Evolutionary conservation across 2,329 filamentous ascomycete species (phyloP).

Genomic region (Penicillium sp.): DNA sequence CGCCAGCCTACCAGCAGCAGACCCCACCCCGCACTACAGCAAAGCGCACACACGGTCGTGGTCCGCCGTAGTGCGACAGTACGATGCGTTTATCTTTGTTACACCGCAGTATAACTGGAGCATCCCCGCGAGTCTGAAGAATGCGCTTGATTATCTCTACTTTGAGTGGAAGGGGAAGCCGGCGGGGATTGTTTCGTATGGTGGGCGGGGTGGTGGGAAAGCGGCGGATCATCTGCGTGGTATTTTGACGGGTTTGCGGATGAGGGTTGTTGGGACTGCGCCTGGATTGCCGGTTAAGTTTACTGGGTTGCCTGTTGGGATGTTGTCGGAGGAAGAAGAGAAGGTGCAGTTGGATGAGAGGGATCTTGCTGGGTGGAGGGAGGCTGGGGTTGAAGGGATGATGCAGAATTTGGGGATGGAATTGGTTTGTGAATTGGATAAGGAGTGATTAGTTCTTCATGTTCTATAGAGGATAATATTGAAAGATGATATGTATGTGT

Average conservation of each 20-base stretch:
- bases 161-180: constrained; percentile 61
- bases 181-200: constrained; percentile 56
- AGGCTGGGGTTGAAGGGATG: constrained; percentile 23
- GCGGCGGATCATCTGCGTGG: constrained; percentile 37
- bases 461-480: not conserved
- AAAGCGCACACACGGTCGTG: constrained; percentile 41
- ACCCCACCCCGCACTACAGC: constrained; percentile 34
- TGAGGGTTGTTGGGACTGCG: constrained; percentile 35
- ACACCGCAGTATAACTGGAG: constrained; percentile 57
- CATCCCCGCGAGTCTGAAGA: constrained; percentile 57
- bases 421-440: constrained; percentile 27
- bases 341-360: constrained; percentile 20
- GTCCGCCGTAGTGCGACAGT: constrained; percentile 36
- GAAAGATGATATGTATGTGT: not conserved
- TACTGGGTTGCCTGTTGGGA: constrained; percentile 24
- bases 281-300: constrained; percentile 32
- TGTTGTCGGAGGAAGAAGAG: constrained; percentile 27
- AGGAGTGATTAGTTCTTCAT: not conserved
- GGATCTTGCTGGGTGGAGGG: constrained; percentile 25
- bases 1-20: constrained; percentile 30
- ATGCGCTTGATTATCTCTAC: constrained; percentile 62
- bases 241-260: constrained; percentile 37
- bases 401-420: constrained; percentile 30
- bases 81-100: constrained; percentile 45
- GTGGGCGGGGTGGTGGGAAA: constrained; percentile 45